Evolutionary conservation across 768 basidiomycete species (phyloP).

Genomic region (Ramaria sp.): DNA sequence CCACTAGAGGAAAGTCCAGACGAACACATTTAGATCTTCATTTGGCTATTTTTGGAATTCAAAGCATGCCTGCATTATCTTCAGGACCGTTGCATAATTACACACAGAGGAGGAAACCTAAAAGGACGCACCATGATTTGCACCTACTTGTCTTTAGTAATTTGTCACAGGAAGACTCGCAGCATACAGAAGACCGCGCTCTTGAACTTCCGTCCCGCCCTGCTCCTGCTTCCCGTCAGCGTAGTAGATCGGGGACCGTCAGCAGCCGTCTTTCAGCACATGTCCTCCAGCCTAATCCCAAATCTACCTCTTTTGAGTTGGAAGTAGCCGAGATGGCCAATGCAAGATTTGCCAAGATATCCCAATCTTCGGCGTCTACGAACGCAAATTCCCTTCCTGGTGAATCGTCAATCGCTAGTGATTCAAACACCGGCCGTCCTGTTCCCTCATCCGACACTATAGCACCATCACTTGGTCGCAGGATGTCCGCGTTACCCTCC

Average conservation of each 20-base stretch:
- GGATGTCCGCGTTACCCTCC: neutral
- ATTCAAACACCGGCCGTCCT: neutral
- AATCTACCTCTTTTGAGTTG: neutral
- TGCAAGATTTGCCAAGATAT: neutral
- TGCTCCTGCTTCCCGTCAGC: neutral
- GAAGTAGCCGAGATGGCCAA: neutral
- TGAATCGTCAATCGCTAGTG: neutral
- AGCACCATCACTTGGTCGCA: neutral
- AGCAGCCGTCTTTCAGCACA: neutral
- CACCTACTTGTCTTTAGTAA: conserved; percentile 22
- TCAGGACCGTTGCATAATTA: neutral
- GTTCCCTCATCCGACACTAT: neutral
- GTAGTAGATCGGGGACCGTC: conserved; percentile 2
- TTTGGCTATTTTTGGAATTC: conserved; percentile 7
- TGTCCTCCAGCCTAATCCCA: neutral
- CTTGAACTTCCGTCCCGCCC: neutral
- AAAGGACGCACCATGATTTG: conserved; percentile 27
- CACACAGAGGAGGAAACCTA: conserved; percentile 10
- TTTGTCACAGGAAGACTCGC: neutral
- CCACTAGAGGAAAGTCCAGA: conserved; percentile 1
- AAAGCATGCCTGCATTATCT: neutral
- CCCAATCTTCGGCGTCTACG: neutral
- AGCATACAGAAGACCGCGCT: neutral
- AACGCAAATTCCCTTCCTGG: neutral
- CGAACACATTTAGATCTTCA: conserved; percentile 15